Evolutionary conservation across 2,329 filamentous ascomycete genomes (phyloP).

Genomic region (Chlorencoelia australis): DNA sequence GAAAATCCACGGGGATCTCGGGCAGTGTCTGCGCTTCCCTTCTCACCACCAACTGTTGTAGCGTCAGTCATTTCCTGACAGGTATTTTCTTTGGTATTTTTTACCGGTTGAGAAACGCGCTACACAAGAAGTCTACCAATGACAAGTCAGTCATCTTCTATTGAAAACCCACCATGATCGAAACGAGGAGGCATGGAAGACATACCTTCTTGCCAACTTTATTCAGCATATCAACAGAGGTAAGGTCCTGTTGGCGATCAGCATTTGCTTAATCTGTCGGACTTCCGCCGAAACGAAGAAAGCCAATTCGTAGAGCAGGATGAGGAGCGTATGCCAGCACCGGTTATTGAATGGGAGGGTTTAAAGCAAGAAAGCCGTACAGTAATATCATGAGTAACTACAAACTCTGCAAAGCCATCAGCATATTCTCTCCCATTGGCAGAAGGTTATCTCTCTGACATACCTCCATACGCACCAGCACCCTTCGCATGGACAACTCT

Average conservation of each 20-base stretch:
- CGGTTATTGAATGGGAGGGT: no score
- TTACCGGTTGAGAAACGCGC: slow-evolving; percentile 63
- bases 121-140: slow-evolving; percentile 54
- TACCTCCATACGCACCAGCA: slow-evolving; percentile 26
- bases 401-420: slow-evolving; percentile 19
- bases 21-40: slow-evolving; percentile 56
- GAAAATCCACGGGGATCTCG: slow-evolving; percentile 59
- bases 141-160: no score
- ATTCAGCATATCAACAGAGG: slow-evolving; percentile 30
- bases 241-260: no score
- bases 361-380: no score
- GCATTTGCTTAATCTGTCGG: no score
- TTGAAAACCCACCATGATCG: no score
- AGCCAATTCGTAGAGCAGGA: no score
- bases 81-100: no score
- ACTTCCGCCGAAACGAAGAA: no score
- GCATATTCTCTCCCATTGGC: slow-evolving; percentile 1
- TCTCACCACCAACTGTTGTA: slow-evolving; percentile 61
- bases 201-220: slow-evolving; percentile 59
- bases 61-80: no score
- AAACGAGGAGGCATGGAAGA: no score
- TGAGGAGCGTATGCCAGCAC: no score
- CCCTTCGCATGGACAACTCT: slow-evolving; percentile 56
- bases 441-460: slow-evolving; percentile 1
- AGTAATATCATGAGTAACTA: slow-evolving; percentile 24